A percentile compares a stretch with the other conserved stretches of the same genome.
These are phyloP conservation scores for Rhazya stricta DNA, from an alignment of 257 asterid genomes.

Conservation along the genomic window DNA sequence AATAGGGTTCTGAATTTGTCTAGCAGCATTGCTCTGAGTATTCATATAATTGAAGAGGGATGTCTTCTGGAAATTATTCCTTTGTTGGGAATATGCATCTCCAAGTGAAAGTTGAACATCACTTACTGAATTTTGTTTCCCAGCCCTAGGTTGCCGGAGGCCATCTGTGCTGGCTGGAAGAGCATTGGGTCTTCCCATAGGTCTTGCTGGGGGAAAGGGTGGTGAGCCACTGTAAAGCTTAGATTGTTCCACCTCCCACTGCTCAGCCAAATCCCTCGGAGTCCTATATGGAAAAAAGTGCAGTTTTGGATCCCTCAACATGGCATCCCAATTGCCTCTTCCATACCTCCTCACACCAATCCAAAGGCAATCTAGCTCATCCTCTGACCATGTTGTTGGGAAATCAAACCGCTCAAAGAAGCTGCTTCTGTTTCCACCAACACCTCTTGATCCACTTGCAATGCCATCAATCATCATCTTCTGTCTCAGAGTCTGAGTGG, in stretches of 20 bases:
- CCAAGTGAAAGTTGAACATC: conserved; percentile 41
- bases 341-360: conserved; percentile 72
- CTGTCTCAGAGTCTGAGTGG: conserved; percentile 40
- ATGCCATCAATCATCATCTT: conserved; percentile 47
- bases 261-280: conserved; percentile 48
- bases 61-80: conserved; percentile 13
- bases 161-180: conserved; percentile 7
- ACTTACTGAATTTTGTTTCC: conserved; percentile 9
- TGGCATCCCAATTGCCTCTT: conserved; percentile 55
- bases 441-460: conserved; percentile 40
- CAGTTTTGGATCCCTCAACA: conserved; percentile 50
- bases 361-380: conserved; percentile 74
- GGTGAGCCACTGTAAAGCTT: conserved; percentile 30
- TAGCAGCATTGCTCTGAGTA: conserved; percentile 12
- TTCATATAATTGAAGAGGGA: conserved; percentile 8
- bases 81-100: conserved; percentile 9
- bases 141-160: conserved; percentile 12
- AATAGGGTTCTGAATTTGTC: conserved; percentile 22
- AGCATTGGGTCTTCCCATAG: conserved; percentile 19
- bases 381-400: conserved; percentile 57
- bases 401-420: conserved; percentile 31
- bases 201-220: conserved; percentile 27
- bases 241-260: conserved; percentile 56
- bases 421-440: conserved; percentile 32
- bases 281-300: conserved; percentile 48